Evolutionary conservation across 2,329 filamentous ascomycete genomes (phyloP).

Genomic region (Penicillium sclerotiorum): DNA sequence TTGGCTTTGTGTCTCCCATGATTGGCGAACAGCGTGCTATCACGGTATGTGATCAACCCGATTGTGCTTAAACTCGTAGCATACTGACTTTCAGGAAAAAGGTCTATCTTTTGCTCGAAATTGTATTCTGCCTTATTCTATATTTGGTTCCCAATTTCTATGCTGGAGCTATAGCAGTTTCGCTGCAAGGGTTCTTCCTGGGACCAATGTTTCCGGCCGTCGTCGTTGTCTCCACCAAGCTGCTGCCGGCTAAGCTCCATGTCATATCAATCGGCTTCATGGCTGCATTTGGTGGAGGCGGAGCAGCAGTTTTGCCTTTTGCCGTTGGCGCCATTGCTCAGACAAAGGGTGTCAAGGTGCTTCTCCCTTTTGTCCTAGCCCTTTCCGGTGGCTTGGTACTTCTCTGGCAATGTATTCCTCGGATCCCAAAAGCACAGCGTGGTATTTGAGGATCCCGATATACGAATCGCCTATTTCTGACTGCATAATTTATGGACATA

Average conservation of each 20-base stretch:
- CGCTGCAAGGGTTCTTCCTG: slow-evolving; percentile 75
- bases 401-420: background rate
- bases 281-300: slow-evolving; percentile 73
- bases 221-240: slow-evolving; percentile 71
- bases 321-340: slow-evolving; percentile 53
- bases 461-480: background rate
- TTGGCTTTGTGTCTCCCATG: slow-evolving; percentile 75
- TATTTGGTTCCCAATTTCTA: slow-evolving; percentile 80
- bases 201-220: slow-evolving; percentile 78
- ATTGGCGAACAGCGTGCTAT: slow-evolving; percentile 71
- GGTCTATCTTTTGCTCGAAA: slow-evolving; percentile 66
- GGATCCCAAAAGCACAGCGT: background rate
- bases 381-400: background rate
- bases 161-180: slow-evolving; percentile 71
- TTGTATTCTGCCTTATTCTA: slow-evolving; percentile 71
- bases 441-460: background rate
- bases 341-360: slow-evolving; percentile 59
- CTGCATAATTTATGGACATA: background rate
- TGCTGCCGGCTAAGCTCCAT: slow-evolving; percentile 73
- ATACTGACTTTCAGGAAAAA: slow-evolving; percentile 16
- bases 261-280: slow-evolving; percentile 81
- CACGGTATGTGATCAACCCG: slow-evolving; percentile 28
- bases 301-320: slow-evolving; percentile 58
- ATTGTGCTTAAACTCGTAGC: background rate
- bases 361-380: slow-evolving; percentile 64